Conservation (phyloP, 768 basidiomycete genomes). For the Amanita fuliginea region DNA sequence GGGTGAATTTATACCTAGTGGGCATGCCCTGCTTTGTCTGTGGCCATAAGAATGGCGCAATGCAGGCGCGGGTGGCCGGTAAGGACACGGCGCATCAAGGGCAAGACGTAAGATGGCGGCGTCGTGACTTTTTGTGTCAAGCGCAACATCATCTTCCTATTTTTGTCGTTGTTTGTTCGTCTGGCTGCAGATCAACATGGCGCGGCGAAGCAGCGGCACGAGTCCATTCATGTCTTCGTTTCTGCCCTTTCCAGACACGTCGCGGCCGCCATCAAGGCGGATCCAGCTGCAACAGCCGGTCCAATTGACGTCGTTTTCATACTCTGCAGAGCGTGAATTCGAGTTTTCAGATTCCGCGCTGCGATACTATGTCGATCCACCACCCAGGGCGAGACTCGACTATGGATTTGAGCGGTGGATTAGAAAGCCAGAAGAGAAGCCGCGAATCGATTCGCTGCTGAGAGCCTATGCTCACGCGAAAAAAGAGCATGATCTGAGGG, state of each 20-base stretch:
- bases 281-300: slow-evolving; percentile 61
- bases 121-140: no score
- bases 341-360: slow-evolving; percentile 60
- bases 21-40: neutral
- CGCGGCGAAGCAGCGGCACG: neutral
- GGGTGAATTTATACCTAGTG: neutral
- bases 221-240: neutral
- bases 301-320: slow-evolving; percentile 64
- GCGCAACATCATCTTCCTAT: no score
- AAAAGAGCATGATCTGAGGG: slow-evolving; percentile 23
- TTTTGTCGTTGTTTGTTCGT: neutral
- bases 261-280: slow-evolving; percentile 9
- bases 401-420: slow-evolving; percentile 71
- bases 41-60: neutral
- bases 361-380: slow-evolving; percentile 63
- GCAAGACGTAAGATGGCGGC: neutral
- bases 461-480: slow-evolving; percentile 40
- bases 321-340: slow-evolving; percentile 41
- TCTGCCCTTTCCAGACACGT: slow-evolving; percentile 12
- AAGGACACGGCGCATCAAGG: neutral
- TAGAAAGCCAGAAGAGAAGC: slow-evolving; percentile 50
- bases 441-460: slow-evolving; percentile 60
- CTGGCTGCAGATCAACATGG: neutral
- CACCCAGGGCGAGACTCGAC: slow-evolving; percentile 48
- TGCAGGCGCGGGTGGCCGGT: neutral